Evolutionary conservation across 192 early-diverging fungal species (phyloP).

Genomic region (Phlyctochytrium planicorne): DNA sequence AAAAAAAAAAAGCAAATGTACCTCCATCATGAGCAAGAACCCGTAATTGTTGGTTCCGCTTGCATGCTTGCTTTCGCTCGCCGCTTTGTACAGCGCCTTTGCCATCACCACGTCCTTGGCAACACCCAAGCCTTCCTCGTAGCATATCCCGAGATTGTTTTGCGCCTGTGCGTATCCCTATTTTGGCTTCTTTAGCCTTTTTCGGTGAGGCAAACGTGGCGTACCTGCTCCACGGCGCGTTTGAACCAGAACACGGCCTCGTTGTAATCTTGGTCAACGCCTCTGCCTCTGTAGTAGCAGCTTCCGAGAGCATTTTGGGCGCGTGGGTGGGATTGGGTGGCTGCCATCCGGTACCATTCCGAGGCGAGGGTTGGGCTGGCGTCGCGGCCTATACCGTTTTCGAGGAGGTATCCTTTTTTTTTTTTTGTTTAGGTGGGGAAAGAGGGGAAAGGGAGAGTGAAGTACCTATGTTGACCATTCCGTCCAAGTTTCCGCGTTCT

Average conservation of each 20-base stretch:
- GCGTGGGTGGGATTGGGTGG: slow-evolving; percentile 26
- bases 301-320: slow-evolving; percentile 47
- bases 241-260: slow-evolving; percentile 46
- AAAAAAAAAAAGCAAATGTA: slow-evolving; percentile 5
- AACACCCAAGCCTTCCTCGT: slow-evolving; percentile 58
- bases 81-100: slow-evolving; percentile 48
- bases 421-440: neutral
- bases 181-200: neutral
- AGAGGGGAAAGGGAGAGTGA: neutral
- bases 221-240: slow-evolving; percentile 41
- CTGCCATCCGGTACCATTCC: slow-evolving; percentile 40
- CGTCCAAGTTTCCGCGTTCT: slow-evolving; percentile 37
- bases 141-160: slow-evolving; percentile 57
- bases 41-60: slow-evolving; percentile 48
- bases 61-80: slow-evolving; percentile 41
- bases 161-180: slow-evolving; percentile 45
- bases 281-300: slow-evolving; percentile 45
- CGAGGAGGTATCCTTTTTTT: slow-evolving; percentile 33
- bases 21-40: slow-evolving; percentile 46
- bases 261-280: slow-evolving; percentile 42
- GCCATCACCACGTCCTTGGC: slow-evolving; percentile 43
- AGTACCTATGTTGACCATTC: slow-evolving; percentile 39
- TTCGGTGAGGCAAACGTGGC: neutral
- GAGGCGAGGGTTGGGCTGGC: slow-evolving; percentile 29
- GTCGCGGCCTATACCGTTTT: slow-evolving; percentile 38